Conservation (phyloP, 495 filamentous ascomycete species). For the Saxispiralis lemnorum region DNA sequence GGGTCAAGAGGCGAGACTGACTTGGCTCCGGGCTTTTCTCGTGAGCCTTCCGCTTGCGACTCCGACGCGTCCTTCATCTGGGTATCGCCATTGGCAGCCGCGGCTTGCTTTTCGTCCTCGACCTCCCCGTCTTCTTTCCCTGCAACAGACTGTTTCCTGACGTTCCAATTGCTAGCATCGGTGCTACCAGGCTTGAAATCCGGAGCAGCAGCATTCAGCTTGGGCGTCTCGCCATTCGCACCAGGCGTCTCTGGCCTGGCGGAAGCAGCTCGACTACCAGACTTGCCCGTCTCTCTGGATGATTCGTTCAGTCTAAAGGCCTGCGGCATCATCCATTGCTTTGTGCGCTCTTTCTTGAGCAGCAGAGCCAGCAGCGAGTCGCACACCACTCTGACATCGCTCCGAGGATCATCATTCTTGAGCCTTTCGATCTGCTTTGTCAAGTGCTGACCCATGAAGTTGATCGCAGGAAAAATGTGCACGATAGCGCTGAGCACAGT, state of each 20-base stretch:
- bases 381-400: slow-evolving; percentile 84
- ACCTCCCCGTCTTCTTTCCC: slow-evolving; percentile 24
- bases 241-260: slow-evolving; percentile 15
- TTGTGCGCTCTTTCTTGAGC: slow-evolving; percentile 54
- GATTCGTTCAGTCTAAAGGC: slow-evolving; percentile 35
- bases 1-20: too few relatives aligned
- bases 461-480: slow-evolving; percentile 68
- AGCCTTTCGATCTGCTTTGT: slow-evolving; percentile 46
- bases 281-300: slow-evolving; percentile 1
- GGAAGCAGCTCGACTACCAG: slow-evolving; percentile 12
- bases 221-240: slow-evolving; percentile 3
- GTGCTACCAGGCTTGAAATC: slow-evolving; percentile 18
- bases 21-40: too few relatives aligned
- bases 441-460: slow-evolving; percentile 66
- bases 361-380: slow-evolving; percentile 67
- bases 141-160: slow-evolving; percentile 3
- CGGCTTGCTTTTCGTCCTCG: slow-evolving; percentile 16
- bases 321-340: slow-evolving; percentile 72
- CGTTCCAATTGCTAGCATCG: slow-evolving; percentile 8
- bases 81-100: not conserved
- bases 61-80: slow-evolving; percentile 11
- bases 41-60: not conserved
- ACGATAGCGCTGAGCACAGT: slow-evolving; percentile 68
- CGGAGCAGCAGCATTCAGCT: slow-evolving; percentile 18
- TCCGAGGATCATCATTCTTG: slow-evolving; percentile 51